phyloP scores from a whole-genome alignment of 257 asterid genomes.

The Striga asiatica region DNA sequence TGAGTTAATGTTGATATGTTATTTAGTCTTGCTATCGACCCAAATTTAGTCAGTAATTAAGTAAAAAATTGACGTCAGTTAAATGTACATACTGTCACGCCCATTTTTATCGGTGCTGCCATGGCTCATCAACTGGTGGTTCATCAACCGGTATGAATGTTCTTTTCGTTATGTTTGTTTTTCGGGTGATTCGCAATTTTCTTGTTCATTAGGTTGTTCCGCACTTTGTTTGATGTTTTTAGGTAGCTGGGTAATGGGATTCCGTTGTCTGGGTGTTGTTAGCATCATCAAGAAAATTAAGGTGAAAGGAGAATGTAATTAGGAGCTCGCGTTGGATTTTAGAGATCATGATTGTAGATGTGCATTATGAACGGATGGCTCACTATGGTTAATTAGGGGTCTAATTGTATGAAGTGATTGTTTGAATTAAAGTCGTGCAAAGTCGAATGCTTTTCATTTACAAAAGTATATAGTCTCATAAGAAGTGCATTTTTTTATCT shows the following conservation, averaged over 20 bases:
- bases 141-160: slow-evolving; percentile 29
- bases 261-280: not conserved
- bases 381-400: too few species aligned
- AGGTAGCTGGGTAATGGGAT: not conserved
- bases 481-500: not conserved
- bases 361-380: too few species aligned
- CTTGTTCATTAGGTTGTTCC: too few species aligned
- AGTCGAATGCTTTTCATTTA: too few species aligned
- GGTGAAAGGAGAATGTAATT: not conserved
- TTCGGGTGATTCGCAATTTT: not conserved
- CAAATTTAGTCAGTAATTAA: too few species aligned
- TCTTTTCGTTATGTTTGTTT: not conserved
- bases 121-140: too few species aligned
- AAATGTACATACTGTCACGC: too few species aligned
- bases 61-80: too few species aligned
- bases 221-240: not conserved
- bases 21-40: too few species aligned
- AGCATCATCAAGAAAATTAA: not conserved
- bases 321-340: not conserved
- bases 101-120: slow-evolving; percentile 18
- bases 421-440: too few species aligned
- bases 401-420: too few species aligned
- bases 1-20: too few species aligned
- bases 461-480: not conserved
- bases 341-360: not conserved